Evolutionary conservation across 2,329 filamentous ascomycete genomes (phyloP), one percentile per base, ranked within the genome.

Genomic region (Zymoseptoria brevis): DNA sequence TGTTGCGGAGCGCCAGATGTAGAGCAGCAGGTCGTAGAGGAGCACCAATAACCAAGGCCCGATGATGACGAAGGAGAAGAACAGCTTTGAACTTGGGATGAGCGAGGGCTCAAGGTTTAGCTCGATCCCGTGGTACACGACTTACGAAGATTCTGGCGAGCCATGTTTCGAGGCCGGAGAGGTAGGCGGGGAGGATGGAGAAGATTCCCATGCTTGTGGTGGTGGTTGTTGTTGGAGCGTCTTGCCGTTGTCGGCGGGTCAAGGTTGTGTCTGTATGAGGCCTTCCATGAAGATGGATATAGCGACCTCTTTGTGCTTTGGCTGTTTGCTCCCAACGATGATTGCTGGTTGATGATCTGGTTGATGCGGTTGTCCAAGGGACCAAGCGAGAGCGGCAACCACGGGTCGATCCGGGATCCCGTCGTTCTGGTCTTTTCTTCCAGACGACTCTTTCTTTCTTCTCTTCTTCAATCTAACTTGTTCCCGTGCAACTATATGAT

Each of bases 1-100:
- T 50, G 79, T 78, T 11, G 79, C 68, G 13, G 80, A 76, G 60
- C 86, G 83, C 71, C 80, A 81, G 59, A 83, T 63, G 72, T 87
- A 89, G 50, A 87, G 77, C 22, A 81, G 63, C 57, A 86, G 71
- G 69, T 89, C 86, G 75, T 87, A 87, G 62, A 84, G 57, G 62
- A 89, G 75, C 41, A 88, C 72, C 22, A 81, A 74, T 4, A 80
- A 72, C 83, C 85, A 88, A 9, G 86, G 86, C 1, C 81, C 80
- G 63, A 88, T 83, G 52, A 80, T 82, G 50, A 87, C 65, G 50
- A 83, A 66, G 22, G 81, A 84, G 59, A 87, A 79, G 59, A 87
- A 66, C 30, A 88, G 72, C 85, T 88, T 67, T 26, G 58, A 1
- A 13, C 19, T 6, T 13, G 22, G 19, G 13, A 56, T 57, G n/a